Conservation (phyloP, 306 rosid species). For the Glycine latifolia region DNA sequence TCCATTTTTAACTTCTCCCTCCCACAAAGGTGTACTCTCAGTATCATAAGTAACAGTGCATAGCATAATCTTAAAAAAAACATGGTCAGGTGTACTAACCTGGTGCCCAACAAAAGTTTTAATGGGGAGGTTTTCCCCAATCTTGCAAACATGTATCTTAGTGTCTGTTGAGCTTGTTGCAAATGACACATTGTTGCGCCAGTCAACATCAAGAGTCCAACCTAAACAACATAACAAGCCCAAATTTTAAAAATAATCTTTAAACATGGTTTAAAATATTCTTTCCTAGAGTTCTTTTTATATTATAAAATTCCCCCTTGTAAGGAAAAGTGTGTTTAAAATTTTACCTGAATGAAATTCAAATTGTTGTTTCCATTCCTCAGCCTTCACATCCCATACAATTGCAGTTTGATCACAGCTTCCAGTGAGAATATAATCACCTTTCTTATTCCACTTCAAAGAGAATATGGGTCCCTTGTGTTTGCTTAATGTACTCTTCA, state of each 20-base stretch:
- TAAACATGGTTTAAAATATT: slow-evolving; percentile 28
- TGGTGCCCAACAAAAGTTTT: slow-evolving; percentile 86
- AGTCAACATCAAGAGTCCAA: slow-evolving; percentile 94
- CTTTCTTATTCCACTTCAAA: slow-evolving; percentile 94
- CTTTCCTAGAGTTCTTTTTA: background rate
- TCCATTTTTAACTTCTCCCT: slow-evolving; percentile 14
- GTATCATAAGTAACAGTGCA: slow-evolving; percentile 17
- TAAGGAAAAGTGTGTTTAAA: slow-evolving; percentile 15
- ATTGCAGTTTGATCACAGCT: slow-evolving; percentile 94
- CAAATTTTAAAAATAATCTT: slow-evolving; percentile 16
- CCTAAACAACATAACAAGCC: slow-evolving; percentile 62
- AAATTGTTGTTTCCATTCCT: slow-evolving; percentile 90
- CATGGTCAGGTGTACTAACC: slow-evolving; percentile 53
- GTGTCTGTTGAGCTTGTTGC: slow-evolving; percentile 89
- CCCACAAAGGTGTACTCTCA: background rate
- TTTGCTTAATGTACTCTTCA: slow-evolving; percentile 76
- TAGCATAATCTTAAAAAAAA: background rate
- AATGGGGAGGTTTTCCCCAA: slow-evolving; percentile 81
- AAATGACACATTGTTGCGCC: slow-evolving; percentile 89
- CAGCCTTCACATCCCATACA: slow-evolving; percentile 92
- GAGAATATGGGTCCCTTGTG: slow-evolving; percentile 94
- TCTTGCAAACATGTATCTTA: slow-evolving; percentile 89
- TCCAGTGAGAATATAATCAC: slow-evolving; percentile 94
- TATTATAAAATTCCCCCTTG: background rate
- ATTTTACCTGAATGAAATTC: slow-evolving; percentile 79